Evolutionary conservation across 2,329 filamentous ascomycete species (phyloP).

Genomic region (Elsinoe batatas): DNA sequence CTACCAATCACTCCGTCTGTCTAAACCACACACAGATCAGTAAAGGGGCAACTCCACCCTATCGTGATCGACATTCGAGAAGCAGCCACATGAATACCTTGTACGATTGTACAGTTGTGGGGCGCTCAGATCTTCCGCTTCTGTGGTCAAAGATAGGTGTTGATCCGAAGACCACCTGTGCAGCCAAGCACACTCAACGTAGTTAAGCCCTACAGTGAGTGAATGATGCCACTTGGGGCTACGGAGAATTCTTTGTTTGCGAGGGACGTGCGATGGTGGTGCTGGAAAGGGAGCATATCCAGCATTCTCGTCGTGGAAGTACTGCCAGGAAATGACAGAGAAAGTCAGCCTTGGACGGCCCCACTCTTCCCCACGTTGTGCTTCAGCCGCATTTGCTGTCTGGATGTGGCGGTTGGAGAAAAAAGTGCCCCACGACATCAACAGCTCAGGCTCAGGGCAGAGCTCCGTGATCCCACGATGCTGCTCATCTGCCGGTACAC

Average conservation of each 20-base stretch:
- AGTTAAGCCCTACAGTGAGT: not conserved
- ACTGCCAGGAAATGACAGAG: too few relatives aligned
- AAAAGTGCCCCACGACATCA: not conserved
- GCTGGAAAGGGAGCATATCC: not conserved
- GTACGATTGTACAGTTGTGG: not conserved
- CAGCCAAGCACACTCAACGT: not conserved
- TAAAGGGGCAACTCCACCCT: not conserved
- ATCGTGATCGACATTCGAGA: not conserved
- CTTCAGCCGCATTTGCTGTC: not conserved
- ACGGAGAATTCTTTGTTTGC: not conserved
- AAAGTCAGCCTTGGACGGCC: too few relatives aligned
- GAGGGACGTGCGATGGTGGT: not conserved
- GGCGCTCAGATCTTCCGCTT: not conserved
- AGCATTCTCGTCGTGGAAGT: too few relatives aligned
- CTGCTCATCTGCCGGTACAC: slow-evolving; percentile 1
- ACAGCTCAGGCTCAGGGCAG: not conserved
- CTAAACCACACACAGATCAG: not conserved
- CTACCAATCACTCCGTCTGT: not conserved
- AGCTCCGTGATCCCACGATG: not conserved
- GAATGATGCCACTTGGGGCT: slow-evolving; percentile 3
- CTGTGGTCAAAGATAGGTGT: too few relatives aligned
- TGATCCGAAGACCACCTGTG: too few relatives aligned
- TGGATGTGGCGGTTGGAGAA: not conserved
- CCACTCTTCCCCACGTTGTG: not conserved
- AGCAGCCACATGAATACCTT: not conserved